Percentiles rank a stretch among this genome's conserved stretches.
These are phyloP conservation scores for Ganoderma lucidum DNA, from an alignment of 1,284 basidiomycete genomes.

Conservation along the genomic window DNA sequence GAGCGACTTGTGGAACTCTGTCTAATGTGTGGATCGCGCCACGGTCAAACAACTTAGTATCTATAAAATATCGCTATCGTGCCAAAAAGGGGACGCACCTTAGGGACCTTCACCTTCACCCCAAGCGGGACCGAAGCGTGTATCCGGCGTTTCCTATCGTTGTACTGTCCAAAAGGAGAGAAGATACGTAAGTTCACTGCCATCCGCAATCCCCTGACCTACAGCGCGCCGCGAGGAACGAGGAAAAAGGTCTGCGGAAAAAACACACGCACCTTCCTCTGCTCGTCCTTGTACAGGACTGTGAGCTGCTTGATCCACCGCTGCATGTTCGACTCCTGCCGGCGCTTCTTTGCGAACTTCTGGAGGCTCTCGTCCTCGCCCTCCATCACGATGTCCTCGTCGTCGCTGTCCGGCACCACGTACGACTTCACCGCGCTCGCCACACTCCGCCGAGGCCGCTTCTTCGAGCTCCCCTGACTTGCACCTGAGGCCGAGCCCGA, in stretches of 20 bases:
- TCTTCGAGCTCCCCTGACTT: constrained; percentile 40
- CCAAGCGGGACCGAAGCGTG: constrained; percentile 54
- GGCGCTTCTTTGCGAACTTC: constrained; percentile 47
- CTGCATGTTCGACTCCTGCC: constrained; percentile 62
- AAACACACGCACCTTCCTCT: constrained; percentile 60
- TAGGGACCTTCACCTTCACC: constrained; percentile 57
- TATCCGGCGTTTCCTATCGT: constrained; percentile 64
- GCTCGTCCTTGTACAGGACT: constrained; percentile 65
- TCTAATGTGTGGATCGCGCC: constrained; percentile 46
- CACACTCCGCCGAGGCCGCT: constrained; percentile 65
- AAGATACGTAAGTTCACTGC: background rate
- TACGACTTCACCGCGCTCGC: constrained; percentile 64
- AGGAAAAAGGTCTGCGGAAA: background rate
- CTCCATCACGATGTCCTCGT: constrained; percentile 59
- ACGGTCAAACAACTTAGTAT: background rate
- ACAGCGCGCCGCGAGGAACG: background rate
- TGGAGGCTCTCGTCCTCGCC: constrained; percentile 46
- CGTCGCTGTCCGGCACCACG: constrained; percentile 73
- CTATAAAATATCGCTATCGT: constrained; percentile 8
- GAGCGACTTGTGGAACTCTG: constrained; percentile 70
- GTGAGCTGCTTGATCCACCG: constrained; percentile 72
- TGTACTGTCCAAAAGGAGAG: constrained; percentile 54
- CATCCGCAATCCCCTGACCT: background rate
- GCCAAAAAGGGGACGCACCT: constrained; percentile 50
- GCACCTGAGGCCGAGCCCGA: constrained; percentile 13